These are phyloP conservation scores for Rhytidiadelphus loreus DNA, from an alignment of 225 moss, liverwort and hornwort genomes.

Conservation along the genomic window DNA sequence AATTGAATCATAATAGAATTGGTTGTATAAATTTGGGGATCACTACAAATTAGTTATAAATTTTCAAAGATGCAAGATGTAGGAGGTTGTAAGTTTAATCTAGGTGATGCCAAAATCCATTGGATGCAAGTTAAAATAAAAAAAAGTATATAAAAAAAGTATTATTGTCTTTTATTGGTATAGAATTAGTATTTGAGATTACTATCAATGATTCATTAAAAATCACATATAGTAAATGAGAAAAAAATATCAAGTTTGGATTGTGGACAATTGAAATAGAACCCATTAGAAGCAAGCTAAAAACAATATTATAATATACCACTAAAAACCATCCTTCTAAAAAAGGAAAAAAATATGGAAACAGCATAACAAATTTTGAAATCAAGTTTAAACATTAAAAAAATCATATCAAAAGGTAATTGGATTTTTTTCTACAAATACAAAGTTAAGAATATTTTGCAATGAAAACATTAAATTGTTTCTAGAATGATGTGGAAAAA, in stretches of 20 bases:
- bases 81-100: background rate
- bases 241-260: background rate
- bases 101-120: background rate
- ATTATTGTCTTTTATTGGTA: background rate
- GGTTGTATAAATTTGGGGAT: background rate
- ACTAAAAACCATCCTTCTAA: fast-evolving
- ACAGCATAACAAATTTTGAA: background rate
- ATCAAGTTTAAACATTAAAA: background rate
- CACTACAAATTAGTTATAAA: background rate
- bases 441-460: fast-evolving
- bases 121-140: background rate
- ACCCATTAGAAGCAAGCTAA: background rate
- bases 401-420: background rate
- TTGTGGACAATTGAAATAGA: background rate
- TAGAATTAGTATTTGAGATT: background rate
- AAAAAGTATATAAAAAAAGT: background rate
- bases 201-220: background rate
- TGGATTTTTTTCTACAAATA: too few relatives aligned
- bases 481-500: fast-evolving
- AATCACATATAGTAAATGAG: background rate
- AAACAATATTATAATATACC: background rate
- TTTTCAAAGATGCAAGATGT: background rate
- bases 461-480: background rate
- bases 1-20: background rate
- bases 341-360: background rate